Percentiles rank a stretch among this genome's conserved stretches.
Conservation (phyloP, 2,329 filamentous ascomycete genomes). For the Aspergillus alliaceus region DNA sequence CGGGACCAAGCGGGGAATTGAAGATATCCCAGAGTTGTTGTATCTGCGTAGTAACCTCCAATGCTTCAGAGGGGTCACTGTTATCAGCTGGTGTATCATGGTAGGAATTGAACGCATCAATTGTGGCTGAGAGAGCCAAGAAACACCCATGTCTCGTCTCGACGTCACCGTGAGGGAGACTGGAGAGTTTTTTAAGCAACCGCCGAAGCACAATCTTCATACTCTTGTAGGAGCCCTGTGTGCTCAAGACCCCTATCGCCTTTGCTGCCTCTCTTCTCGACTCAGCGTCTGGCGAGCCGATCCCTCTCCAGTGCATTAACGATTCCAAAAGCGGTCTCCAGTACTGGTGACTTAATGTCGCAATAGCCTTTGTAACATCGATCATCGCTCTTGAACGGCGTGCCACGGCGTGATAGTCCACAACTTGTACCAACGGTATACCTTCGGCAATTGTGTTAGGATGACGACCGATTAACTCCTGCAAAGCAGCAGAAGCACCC, state of each 20-base stretch:
- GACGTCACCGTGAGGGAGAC: conserved; percentile 40
- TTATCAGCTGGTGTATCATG: conserved; percentile 15
- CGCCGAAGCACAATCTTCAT: conserved; percentile 33
- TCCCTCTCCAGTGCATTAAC: conserved; percentile 80
- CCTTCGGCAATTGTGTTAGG: conserved; percentile 80
- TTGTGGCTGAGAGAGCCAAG: conserved; percentile 39
- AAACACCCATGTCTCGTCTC: conserved; percentile 48
- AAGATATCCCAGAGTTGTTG: conserved; percentile 41
- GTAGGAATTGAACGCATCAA: conserved; percentile 33
- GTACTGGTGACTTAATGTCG: conserved; percentile 63
- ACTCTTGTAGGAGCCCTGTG: conserved; percentile 31
- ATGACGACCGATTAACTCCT: conserved; percentile 91
- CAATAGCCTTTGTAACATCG: conserved; percentile 70
- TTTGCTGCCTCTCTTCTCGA: conserved; percentile 71
- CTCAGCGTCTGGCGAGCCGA: conserved; percentile 73
- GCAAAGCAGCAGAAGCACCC: conserved; percentile 87
- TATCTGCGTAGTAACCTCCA: conserved; percentile 29
- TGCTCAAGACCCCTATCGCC: conserved; percentile 60
- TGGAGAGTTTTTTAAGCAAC: conserved; percentile 34
- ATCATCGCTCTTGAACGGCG: conserved; percentile 79
- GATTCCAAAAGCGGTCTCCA: conserved; percentile 69
- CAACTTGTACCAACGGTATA: conserved; percentile 80
- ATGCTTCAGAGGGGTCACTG: conserved; percentile 22
- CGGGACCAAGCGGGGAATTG: conserved; percentile 30
- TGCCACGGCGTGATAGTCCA: conserved; percentile 92